Conservation (phyloP, 768 basidiomycete species). For the Termitomyces sp. region DNA sequence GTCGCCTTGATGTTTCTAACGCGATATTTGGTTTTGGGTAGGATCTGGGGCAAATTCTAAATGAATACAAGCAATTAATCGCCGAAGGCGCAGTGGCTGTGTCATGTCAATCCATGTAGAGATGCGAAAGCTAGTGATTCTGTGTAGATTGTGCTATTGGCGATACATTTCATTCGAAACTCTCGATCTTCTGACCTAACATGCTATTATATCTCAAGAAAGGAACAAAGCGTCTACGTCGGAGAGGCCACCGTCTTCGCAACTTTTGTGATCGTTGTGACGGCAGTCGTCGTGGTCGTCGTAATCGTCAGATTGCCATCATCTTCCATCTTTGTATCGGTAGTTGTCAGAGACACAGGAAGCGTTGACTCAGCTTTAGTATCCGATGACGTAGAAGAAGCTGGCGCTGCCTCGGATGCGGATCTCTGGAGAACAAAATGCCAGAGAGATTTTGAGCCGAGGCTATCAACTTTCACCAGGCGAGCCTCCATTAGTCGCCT, state of each 20-base stretch:
- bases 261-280: neutral
- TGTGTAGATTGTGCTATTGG: too few relatives aligned
- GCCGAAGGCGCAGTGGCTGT: too few relatives aligned
- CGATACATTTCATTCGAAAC: too few relatives aligned
- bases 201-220: neutral
- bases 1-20: constrained; percentile 10
- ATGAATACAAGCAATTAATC: neutral
- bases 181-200: too few relatives aligned
- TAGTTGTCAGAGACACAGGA: constrained; percentile 14
- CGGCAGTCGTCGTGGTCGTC: neutral
- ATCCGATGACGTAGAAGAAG: neutral
- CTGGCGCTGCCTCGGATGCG: neutral
- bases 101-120: too few relatives aligned
- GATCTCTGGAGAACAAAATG: neutral
- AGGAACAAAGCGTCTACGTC: neutral
- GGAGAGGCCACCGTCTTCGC: neutral
- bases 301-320: neutral
- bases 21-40: constrained; percentile 2
- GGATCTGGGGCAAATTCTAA: constrained; percentile 12
- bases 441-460: neutral
- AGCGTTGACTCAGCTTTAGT: neutral
- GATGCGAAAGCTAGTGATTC: too few relatives aligned
- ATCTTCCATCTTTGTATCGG: neutral
- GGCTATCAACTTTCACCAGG: neutral
- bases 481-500: neutral